Conservation (phyloP, 2,329 filamentous ascomycete species). For the Epichloe brachyelytri region DNA sequence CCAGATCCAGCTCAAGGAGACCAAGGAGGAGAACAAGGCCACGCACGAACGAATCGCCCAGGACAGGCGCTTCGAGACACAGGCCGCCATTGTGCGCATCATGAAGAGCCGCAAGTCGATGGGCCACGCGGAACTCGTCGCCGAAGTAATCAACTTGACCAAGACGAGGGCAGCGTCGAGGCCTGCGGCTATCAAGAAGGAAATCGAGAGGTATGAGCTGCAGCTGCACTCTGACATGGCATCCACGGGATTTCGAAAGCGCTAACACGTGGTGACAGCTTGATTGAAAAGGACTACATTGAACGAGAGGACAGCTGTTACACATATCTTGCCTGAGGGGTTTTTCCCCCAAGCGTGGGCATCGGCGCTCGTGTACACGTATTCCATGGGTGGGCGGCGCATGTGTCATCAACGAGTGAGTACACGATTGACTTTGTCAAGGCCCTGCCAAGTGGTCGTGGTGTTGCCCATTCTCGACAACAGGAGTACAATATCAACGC, state of each 20-base stretch:
- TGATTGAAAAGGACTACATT: constrained; percentile 90
- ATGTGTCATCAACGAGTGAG: no score
- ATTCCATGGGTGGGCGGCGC: no score
- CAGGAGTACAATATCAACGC: no score
- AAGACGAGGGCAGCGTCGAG: constrained; percentile 78
- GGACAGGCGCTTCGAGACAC: constrained; percentile 89
- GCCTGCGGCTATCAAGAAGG: constrained; percentile 81
- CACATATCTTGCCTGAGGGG: constrained; percentile 49
- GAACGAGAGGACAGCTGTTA: constrained; percentile 64
- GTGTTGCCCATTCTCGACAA: no score
- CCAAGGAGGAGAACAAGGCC: constrained; percentile 84
- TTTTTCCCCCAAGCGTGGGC: no score
- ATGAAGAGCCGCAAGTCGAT: constrained; percentile 92
- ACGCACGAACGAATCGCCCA: constrained; percentile 83
- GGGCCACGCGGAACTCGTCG: constrained; percentile 73
- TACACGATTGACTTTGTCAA: no score
- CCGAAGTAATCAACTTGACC: constrained; percentile 85
- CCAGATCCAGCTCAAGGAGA: constrained; percentile 95
- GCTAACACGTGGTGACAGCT: constrained; percentile 28
- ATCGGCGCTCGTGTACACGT: no score
- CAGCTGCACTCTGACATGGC: constrained; percentile 18
- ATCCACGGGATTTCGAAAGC: no score
- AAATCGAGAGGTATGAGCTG: constrained; percentile 73
- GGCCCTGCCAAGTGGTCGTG: no score
- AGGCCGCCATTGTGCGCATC: constrained; percentile 91